Percentiles rank a stretch among this genome's conserved stretches.
Evolutionary conservation across 2,329 filamentous ascomycete species (phyloP).

Genomic region (Sarocladiaceae sp.): DNA sequence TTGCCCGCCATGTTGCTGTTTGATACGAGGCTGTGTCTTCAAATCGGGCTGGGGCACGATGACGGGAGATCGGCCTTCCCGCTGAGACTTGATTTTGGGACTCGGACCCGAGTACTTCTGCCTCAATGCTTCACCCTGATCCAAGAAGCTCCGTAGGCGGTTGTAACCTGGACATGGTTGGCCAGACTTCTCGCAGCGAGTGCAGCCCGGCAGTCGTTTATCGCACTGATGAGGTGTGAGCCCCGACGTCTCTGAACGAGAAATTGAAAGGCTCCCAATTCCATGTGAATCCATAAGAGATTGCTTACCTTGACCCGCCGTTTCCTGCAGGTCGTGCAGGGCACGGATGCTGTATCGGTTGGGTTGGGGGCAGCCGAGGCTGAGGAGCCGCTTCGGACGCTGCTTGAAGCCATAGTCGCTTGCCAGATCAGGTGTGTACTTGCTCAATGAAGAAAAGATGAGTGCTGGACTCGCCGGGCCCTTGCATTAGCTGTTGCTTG

Average conservation of each 20-base stretch:
- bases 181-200: constrained; percentile 14
- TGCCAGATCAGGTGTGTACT: not conserved
- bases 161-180: constrained; percentile 16
- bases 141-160: constrained; percentile 14
- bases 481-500: not conserved
- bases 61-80: not conserved
- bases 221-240: constrained; percentile 13
- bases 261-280: no score
- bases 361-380: constrained; percentile 1
- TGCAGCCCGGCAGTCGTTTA: constrained; percentile 14
- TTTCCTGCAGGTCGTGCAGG: constrained; percentile 14
- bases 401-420: constrained; percentile 7
- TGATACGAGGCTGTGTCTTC: not conserved
- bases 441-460: constrained; percentile 4
- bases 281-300: not conserved
- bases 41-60: not conserved
- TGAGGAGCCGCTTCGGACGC: constrained; percentile 7
- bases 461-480: not conserved
- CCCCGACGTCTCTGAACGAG: not conserved
- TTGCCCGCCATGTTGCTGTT: not conserved
- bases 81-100: not conserved
- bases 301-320: constrained; percentile 15
- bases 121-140: constrained; percentile 14
- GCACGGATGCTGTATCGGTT: constrained; percentile 13
- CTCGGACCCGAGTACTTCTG: constrained; percentile 11